phyloP scores from a whole-genome alignment of 345 rosid species.

The Ceriops decandra region DNA sequence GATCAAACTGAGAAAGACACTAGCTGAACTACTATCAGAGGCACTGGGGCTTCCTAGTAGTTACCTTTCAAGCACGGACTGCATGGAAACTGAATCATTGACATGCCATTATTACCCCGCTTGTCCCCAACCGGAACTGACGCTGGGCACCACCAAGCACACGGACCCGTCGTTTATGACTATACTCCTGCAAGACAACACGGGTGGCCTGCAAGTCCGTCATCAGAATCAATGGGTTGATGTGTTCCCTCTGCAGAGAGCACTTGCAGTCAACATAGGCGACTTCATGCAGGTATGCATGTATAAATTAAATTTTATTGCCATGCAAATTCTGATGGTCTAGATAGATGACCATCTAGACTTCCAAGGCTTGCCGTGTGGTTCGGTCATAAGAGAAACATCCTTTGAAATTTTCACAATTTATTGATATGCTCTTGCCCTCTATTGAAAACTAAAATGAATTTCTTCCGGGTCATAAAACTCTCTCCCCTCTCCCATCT shows the following conservation, averaged over 20 bases:
- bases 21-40: constrained; percentile 41
- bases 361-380: no score
- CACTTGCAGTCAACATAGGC: constrained; percentile 43
- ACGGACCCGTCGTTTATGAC: constrained; percentile 47
- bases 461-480: no score
- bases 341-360: no score
- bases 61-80: constrained; percentile 33
- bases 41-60: constrained; percentile 38
- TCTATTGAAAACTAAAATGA: no score
- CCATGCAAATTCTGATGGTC: no score
- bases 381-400: no score
- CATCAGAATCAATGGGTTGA: constrained; percentile 42
- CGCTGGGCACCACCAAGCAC: constrained; percentile 42
- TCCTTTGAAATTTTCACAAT: no score
- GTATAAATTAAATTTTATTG: neutral
- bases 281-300: constrained; percentile 46
- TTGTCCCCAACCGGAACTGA: constrained; percentile 51
- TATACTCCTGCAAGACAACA: constrained; percentile 41
- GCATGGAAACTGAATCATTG: constrained; percentile 45
- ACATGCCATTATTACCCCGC: constrained; percentile 47
- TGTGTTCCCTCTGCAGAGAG: constrained; percentile 34
- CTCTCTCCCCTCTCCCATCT: no score
- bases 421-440: no score
- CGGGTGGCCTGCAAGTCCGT: constrained; percentile 47
- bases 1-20: constrained; percentile 24